These are phyloP conservation scores for Lathyrus sativus DNA, from an alignment of 306 rosid species.

Conservation along the genomic window DNA sequence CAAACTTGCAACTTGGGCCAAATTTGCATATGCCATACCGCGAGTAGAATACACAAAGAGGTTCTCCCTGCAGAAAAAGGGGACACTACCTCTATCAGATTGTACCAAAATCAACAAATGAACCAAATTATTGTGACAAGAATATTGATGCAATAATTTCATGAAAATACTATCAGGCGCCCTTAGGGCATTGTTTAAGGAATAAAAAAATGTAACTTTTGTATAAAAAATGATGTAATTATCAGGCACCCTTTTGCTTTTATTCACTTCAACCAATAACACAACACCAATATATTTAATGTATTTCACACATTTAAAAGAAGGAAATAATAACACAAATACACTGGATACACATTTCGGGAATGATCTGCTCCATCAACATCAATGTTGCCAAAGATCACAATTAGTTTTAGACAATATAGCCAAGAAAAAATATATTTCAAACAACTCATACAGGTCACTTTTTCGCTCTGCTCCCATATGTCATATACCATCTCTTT, in stretches of 20 bases:
- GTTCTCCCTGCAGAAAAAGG: slow-evolving; percentile 75
- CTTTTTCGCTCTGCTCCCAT: slow-evolving; percentile 12
- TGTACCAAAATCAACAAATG: slow-evolving; percentile 23
- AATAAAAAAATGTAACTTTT: no score
- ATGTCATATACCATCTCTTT: background rate
- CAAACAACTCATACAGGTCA: slow-evolving; percentile 12
- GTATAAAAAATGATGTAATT: no score
- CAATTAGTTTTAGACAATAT: slow-evolving; percentile 25
- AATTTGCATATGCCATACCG: slow-evolving; percentile 99
- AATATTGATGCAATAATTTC: slow-evolving; percentile 20
- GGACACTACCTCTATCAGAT: slow-evolving; percentile 38
- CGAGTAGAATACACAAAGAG: slow-evolving; percentile 89
- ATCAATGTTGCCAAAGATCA: slow-evolving; percentile 18
- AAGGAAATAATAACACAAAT: slow-evolving; percentile 15
- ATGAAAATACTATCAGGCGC: no score
- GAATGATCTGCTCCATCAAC: slow-evolving; percentile 31
- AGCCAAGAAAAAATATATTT: background rate
- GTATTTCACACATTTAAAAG: slow-evolving; percentile 21
- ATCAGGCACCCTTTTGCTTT: background rate
- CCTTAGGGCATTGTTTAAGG: no score
- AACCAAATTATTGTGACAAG: slow-evolving; percentile 19
- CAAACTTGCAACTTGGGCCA: slow-evolving; percentile 99
- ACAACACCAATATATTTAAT: background rate
- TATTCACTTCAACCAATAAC: slow-evolving; percentile 20
- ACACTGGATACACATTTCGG: slow-evolving; percentile 9